Percentiles rank a stretch among this genome's conserved stretches.
Evolutionary conservation across 768 basidiomycete genomes (phyloP).

Genomic region (Ramaria rubella): DNA sequence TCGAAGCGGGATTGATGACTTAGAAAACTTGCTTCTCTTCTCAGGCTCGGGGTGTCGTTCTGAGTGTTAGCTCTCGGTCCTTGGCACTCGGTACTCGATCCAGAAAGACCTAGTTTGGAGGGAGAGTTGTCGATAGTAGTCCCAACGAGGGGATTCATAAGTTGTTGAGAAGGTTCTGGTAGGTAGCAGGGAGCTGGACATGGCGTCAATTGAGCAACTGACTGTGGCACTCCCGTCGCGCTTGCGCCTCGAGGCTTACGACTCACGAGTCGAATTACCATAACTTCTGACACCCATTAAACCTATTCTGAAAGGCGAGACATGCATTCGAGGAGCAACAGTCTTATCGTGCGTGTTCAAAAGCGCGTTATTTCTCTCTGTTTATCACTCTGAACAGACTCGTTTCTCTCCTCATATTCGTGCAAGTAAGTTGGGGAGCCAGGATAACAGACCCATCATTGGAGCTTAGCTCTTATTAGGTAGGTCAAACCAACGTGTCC

Average conservation of each 20-base stretch:
- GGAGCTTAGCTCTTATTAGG: conserved; percentile 46
- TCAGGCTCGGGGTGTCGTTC: too few relatives aligned
- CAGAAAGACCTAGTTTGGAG: conserved; percentile 12
- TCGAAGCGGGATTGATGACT: background rate
- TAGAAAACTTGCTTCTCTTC: too few relatives aligned
- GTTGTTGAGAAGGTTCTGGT: conserved; percentile 16
- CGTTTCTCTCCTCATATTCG: conserved; percentile 61
- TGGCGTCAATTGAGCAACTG: too few relatives aligned
- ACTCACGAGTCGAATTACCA: background rate
- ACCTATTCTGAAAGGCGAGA: conserved; percentile 58
- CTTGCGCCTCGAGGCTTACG: background rate
- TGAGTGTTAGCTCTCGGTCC: conserved; percentile 43
- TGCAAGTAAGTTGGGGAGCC: conserved; percentile 49
- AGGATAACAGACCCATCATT: conserved; percentile 16
- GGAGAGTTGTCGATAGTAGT: conserved; percentile 20
- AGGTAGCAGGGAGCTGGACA: too few relatives aligned
- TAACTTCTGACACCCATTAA: background rate
- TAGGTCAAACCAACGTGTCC: conserved; percentile 78
- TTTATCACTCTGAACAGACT: conserved; percentile 26
- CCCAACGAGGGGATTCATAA: conserved; percentile 18
- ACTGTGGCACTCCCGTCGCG: background rate
- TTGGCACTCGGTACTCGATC: conserved; percentile 38
- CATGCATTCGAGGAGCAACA: conserved; percentile 67
- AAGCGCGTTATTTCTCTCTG: conserved; percentile 15
- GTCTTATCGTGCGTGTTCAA: conserved; percentile 57